Conservation (phyloP, 2,329 filamentous ascomycete genomes). For the Dactylonectria macrodidyma region DNA sequence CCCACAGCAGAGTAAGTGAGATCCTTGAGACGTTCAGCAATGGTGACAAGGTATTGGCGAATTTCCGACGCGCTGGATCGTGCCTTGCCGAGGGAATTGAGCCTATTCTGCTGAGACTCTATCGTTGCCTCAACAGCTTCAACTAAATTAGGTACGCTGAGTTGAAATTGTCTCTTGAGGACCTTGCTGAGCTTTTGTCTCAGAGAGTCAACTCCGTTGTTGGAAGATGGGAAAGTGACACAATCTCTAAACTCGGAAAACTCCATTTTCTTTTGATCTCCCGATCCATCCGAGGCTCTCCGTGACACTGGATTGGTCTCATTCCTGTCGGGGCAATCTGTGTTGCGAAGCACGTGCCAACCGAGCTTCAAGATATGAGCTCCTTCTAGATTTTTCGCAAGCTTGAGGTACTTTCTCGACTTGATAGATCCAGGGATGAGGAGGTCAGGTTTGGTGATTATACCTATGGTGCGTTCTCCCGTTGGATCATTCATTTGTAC, state of each 20-base stretch:
- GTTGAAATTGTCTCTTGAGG: conserved; percentile 44
- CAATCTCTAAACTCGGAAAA: conserved; percentile 50
- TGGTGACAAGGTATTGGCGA: background rate
- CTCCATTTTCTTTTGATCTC: conserved; percentile 48
- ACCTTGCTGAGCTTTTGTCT: conserved; percentile 51
- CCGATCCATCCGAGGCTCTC: conserved; percentile 9
- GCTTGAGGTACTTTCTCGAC: conserved; percentile 54
- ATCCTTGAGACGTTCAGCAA: conserved; percentile 5
- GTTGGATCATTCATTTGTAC: conserved; percentile 15
- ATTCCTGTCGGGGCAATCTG: conserved; percentile 49
- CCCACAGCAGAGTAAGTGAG: background rate
- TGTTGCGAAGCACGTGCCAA: conserved; percentile 68
- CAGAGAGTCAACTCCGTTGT: conserved; percentile 50
- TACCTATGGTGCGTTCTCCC: conserved; percentile 16
- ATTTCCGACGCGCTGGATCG: background rate
- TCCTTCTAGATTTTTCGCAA: conserved; percentile 47
- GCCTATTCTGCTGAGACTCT: background rate
- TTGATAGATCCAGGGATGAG: conserved; percentile 24
- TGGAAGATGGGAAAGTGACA: conserved; percentile 45
- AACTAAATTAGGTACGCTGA: conserved; percentile 36
- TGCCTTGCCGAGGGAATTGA: background rate
- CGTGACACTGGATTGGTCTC: background rate
- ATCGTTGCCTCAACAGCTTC: conserved; percentile 2
- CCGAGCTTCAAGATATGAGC: conserved; percentile 54
- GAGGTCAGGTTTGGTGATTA: conserved; percentile 14